These are phyloP conservation scores for Agrostemma githago DNA, from an alignment of 148 eudicot genomes.

Conservation along the genomic window DNA sequence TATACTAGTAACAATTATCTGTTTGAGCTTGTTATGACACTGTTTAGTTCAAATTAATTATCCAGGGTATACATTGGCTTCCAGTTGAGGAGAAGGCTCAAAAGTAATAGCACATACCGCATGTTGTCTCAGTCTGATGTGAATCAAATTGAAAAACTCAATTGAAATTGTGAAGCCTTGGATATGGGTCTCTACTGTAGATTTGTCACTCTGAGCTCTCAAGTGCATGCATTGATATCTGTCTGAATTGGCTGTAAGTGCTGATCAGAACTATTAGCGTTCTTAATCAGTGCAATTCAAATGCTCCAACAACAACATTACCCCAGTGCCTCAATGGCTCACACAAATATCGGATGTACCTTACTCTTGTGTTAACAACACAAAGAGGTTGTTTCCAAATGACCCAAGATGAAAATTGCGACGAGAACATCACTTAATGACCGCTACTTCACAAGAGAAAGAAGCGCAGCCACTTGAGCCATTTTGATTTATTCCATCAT, in stretches of 20 bases:
- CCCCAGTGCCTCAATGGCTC: background rate
- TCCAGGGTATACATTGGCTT: slow-evolving; percentile 30
- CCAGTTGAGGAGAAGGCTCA: slow-evolving; percentile 21
- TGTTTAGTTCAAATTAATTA: slow-evolving; percentile 10
- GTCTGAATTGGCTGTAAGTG: background rate
- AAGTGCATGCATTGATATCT: slow-evolving; percentile 11
- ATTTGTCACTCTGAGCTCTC: background rate
- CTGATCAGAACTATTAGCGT: background rate
- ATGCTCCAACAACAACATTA: background rate
- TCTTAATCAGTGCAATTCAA: background rate
- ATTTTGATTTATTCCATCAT: too few relatives aligned
- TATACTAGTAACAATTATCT: background rate
- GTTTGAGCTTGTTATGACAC: slow-evolving; percentile 4
- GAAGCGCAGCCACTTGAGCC: too few relatives aligned
- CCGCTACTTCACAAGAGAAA: too few relatives aligned
- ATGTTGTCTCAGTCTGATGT: background rate
- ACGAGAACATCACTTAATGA: too few relatives aligned
- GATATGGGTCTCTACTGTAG: background rate
- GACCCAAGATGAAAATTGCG: too few relatives aligned
- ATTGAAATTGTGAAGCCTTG: slow-evolving; percentile 1
- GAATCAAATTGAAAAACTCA: slow-evolving; percentile 8
- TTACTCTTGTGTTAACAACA: background rate
- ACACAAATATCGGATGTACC: background rate
- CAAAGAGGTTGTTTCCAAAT: too few relatives aligned
- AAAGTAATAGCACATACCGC: slow-evolving; percentile 11